phyloP scores from a whole-genome alignment of 805 yeast genomes.

The Candida insectorum region DNA sequence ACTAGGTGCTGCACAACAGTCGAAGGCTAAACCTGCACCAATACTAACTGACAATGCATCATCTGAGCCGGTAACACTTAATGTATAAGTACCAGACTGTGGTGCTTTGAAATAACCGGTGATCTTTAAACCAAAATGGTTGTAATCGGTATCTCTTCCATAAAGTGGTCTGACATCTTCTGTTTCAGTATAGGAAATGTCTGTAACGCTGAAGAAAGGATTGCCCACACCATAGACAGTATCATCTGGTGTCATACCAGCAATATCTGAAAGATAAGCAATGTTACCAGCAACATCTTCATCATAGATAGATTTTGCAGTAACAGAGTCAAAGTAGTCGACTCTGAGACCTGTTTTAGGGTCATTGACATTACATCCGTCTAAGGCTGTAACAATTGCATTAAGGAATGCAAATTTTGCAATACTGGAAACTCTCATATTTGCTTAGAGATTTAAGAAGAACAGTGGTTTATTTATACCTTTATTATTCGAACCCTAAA shows the following conservation, averaged over 20 bases:
- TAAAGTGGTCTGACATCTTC: no score
- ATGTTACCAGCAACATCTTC: neutral
- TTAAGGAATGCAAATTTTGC: no score
- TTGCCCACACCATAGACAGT: constrained; percentile 2
- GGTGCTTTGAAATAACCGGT: neutral
- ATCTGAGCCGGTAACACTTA: neutral
- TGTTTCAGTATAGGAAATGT: no score
- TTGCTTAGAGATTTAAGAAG: no score
- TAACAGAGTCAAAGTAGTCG: constrained; percentile 3
- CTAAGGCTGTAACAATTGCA: no score
- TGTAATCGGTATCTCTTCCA: neutral
- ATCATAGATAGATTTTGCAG: no score
- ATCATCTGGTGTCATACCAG: neutral
- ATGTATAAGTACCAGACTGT: neutral
- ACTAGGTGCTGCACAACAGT: neutral
- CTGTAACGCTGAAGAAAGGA: constrained; percentile 1
- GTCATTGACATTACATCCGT: neutral
- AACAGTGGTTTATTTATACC: no score
- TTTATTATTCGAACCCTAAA: no score
- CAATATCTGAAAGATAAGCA: constrained; percentile 1
- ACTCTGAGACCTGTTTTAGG: constrained; percentile 2
- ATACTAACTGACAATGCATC: neutral
- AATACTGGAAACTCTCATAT: no score
- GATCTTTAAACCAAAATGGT: neutral
- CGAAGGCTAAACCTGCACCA: neutral